Conservation (phyloP, 805 yeast species). For the Sugiyamaella valdiviana region DNA sequence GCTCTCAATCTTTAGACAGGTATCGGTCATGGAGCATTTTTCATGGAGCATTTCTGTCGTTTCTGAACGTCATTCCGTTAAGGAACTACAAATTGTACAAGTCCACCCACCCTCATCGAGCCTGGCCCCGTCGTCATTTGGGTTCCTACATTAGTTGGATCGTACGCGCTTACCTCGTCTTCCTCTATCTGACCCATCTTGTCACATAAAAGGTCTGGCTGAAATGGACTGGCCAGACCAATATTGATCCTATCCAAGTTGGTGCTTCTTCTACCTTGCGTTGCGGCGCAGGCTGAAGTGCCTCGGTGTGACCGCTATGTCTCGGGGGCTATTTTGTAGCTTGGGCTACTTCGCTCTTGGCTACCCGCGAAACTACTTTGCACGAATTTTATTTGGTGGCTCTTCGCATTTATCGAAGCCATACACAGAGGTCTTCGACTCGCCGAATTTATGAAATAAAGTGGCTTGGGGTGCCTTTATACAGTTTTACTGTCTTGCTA, state of each 20-base stretch:
- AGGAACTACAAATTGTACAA: conserved; percentile 41
- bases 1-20: conserved; percentile 48
- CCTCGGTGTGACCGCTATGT: conserved; percentile 46
- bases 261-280: conserved; percentile 17
- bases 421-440: conserved; percentile 42
- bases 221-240: conserved; percentile 15
- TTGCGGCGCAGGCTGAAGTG: conserved; percentile 43
- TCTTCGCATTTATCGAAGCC: conserved; percentile 59
- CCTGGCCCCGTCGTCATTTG: conserved; percentile 49
- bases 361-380: conserved; percentile 45
- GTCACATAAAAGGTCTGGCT: conserved; percentile 5
- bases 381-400: conserved; percentile 56
- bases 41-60: too few relatives aligned
- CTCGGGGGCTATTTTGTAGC: conserved; percentile 37
- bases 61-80: conserved; percentile 58
- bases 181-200: conserved; percentile 6
- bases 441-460: conserved; percentile 45
- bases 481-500: conserved; percentile 40
- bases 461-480: conserved; percentile 55
- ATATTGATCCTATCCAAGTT: conserved; percentile 14
- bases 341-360: conserved; percentile 45
- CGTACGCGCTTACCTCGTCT: conserved; percentile 8
- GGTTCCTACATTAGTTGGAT: conserved; percentile 34
- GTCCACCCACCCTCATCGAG: conserved; percentile 45
- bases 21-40: conserved; percentile 46